A percentile compares a stretch with the other conserved stretches of the same genome.
These are phyloP conservation scores for Aristolochia fimbriata DNA, from an alignment of 164 flowering plant species.

Conservation along the genomic window DNA sequence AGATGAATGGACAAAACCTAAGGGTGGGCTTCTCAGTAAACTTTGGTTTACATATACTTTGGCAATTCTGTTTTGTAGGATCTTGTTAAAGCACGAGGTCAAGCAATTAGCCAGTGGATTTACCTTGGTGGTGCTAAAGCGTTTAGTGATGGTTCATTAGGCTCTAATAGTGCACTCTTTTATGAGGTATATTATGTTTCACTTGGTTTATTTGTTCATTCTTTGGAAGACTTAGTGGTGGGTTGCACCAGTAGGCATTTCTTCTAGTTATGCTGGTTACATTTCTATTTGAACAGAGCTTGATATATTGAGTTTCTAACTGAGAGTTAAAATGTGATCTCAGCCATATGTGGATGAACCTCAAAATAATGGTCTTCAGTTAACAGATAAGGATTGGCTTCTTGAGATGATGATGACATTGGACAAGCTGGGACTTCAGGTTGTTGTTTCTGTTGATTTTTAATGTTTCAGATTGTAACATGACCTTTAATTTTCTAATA, in stretches of 20 bases:
- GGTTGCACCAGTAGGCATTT: no score
- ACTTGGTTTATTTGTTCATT: background rate
- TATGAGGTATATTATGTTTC: conserved; percentile 46
- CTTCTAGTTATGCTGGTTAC: background rate
- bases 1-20: no score
- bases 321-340: background rate
- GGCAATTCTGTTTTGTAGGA: conserved; percentile 29
- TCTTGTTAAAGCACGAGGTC: conserved; percentile 39
- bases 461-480: background rate
- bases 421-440: conserved; percentile 82
- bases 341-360: conserved; percentile 80
- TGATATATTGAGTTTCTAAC: conserved; percentile 1
- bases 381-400: conserved; percentile 47
- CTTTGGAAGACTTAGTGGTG: background rate
- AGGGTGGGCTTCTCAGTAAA: background rate
- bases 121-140: conserved; percentile 91
- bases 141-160: conserved; percentile 93
- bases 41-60: background rate
- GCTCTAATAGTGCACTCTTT: conserved; percentile 86
- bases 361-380: conserved; percentile 64
- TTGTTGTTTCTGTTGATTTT: conserved; percentile 9
- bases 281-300: background rate
- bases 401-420: conserved; percentile 56
- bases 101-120: conserved; percentile 54
- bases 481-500: background rate